Evolutionary conservation across 2,329 filamentous ascomycete genomes (phyloP).

Genomic region (Alternaria dauci): DNA sequence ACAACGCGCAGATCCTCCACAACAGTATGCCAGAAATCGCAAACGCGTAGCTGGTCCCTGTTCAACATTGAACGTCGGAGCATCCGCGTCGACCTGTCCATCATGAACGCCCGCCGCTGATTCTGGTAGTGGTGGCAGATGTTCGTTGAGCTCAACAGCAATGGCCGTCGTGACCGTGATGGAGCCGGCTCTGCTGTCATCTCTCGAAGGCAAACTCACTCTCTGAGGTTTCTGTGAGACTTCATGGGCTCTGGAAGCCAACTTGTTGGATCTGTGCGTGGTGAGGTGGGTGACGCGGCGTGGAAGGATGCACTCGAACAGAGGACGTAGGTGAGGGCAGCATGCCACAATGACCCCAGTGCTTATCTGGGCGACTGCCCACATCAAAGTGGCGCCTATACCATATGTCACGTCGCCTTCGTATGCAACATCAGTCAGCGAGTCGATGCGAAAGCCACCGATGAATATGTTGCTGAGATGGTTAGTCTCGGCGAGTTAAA

Average conservation of each 20-base stretch:
- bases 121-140: neutral
- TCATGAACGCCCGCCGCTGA: conserved; percentile 16
- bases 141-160: conserved; percentile 16
- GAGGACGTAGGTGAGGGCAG: conserved; percentile 33
- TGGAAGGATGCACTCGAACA: conserved; percentile 32
- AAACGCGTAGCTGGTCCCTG: conserved; percentile 1
- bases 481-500: conserved; percentile 12
- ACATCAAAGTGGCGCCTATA: conserved; percentile 27
- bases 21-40: neutral
- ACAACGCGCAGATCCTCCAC: neutral
- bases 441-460: conserved; percentile 22
- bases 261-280: neutral
- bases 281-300: conserved; percentile 19
- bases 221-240: neutral
- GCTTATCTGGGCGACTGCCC: conserved; percentile 32
- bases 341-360: conserved; percentile 37
- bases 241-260: neutral
- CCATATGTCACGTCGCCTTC: conserved; percentile 27
- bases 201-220: neutral
- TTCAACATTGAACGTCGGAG: conserved; percentile 29
- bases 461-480: conserved; percentile 27
- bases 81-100: conserved; percentile 17
- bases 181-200: conserved; percentile 5
- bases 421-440: conserved; percentile 10
- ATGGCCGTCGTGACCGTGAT: conserved; percentile 36